Base-by-base conservation (phyloP, 495 filamentous ascomycete species). In the Daldinia concentrica region DNA sequence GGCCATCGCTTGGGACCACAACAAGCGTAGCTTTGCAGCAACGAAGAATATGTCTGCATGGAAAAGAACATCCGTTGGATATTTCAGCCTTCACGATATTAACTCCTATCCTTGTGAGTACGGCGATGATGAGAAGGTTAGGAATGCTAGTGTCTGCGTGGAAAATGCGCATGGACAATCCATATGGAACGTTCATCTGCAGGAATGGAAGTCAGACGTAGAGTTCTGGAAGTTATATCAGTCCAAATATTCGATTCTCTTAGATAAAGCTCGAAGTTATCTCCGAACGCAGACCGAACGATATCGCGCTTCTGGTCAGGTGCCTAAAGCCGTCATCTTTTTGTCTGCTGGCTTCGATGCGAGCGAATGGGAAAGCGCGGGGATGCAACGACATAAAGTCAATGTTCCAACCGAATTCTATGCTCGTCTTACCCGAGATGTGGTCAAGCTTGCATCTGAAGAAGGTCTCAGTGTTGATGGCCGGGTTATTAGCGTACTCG, bases 381-480 rank as follows among this genome's bases (percentile, higher is more conserved):
- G 91, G 1, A 98, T 99, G 96, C 95, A 98, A 76, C 84, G 95
- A 56, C 95, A 99, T 79, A 89, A 90, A 58, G 93, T 96, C 64
- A 95, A 97, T 79, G 94, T 99, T 7, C 95, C 96, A 0, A 98
- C 95, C 6, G 93, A 93, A 32, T 99, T 99, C 77, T 99, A 98
- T 78, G 95, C 96, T 55, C 86, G 90, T 3, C 90, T 99, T 66
- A 95, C 95, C 0, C 86, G 87, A 4, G 95, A 99, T 73, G 86
- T 97, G 3, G 90, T 95, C 14, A 85, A 83, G 4, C 82, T 99
- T 59, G 91, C 96, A 0, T 86, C 93, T 51, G 94, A 98, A 77
- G 91, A 92, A 68, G 90, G 86, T 4, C 86, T 90, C 9, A 86
- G 88, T 22, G 91, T 92, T 5, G 91, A 94, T 41, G 95, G 95